These are phyloP conservation scores for Acacia melanoxylon DNA, from an alignment of 306 rosid species.

Conservation along the genomic window DNA sequence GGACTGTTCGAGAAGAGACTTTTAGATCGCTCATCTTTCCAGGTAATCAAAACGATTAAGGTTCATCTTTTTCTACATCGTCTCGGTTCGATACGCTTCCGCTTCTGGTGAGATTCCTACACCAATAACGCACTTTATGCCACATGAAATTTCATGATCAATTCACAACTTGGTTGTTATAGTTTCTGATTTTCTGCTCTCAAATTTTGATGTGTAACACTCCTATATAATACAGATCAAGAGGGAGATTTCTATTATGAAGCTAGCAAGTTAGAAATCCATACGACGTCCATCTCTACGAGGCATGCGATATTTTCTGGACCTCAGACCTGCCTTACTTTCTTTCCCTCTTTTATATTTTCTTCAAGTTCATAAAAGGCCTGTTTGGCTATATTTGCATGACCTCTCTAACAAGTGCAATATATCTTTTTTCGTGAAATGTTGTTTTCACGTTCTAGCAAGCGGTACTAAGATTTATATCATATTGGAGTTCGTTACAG, in stretches of 20 bases:
- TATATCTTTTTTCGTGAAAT: constrained; percentile 21
- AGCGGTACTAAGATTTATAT: constrained; percentile 87
- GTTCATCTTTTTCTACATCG: too few relatives aligned
- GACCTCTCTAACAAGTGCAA: background rate
- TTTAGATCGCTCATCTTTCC: too few relatives aligned
- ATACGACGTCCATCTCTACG: constrained; percentile 64
- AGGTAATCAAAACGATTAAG: too few relatives aligned
- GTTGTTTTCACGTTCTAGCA: constrained; percentile 68
- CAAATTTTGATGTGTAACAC: background rate
- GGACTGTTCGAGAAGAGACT: too few relatives aligned
- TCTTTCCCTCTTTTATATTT: background rate
- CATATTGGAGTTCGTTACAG: constrained; percentile 89
- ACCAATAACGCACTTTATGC: background rate
- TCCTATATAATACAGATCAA: constrained; percentile 59
- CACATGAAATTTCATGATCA: background rate
- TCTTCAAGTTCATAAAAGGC: constrained; percentile 2
- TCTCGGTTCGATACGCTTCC: too few relatives aligned
- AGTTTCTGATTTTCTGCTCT: constrained; percentile 2
- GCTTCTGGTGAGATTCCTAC: too few relatives aligned
- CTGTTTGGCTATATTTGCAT: constrained; percentile 13
- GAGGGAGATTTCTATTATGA: constrained; percentile 90
- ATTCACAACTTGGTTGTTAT: background rate
- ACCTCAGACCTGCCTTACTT: background rate
- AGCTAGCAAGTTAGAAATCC: constrained; percentile 83
- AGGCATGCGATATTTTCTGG: constrained; percentile 53